Conservation (phyloP, 1,139 yeast genomes). For the Yamadazyma taylorii region DNA sequence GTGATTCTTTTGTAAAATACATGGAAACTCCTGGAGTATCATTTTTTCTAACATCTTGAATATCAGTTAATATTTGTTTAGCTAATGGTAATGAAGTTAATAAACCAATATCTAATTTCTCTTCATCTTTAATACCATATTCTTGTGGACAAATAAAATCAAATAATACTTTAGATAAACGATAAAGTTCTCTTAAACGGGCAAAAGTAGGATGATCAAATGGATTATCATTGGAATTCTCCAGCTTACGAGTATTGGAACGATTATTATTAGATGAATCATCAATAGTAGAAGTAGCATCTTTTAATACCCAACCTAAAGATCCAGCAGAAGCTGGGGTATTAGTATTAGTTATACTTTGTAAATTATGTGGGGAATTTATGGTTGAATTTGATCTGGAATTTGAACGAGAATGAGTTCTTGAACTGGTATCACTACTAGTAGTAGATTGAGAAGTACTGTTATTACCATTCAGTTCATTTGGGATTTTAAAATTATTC, state of each 20-base stretch:
- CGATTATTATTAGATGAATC: conserved; percentile 25
- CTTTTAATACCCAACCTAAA: conserved; percentile 72
- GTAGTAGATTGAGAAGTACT: conserved; percentile 9
- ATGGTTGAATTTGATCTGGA: conserved; percentile 18
- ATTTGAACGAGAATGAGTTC: conserved; percentile 9
- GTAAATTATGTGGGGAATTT: conserved; percentile 31
- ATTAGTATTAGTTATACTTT: conserved; percentile 22
- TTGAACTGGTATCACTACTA: conserved; percentile 10
- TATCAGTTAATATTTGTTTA: conserved; percentile 78
- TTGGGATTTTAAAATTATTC: conserved; percentile 68
- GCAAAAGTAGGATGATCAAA: conserved; percentile 83
- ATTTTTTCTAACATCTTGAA: conserved; percentile 74
- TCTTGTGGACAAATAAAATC: conserved; percentile 99
- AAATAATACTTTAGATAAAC: conserved; percentile 87
- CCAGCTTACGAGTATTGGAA: conserved; percentile 21
- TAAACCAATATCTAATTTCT: conserved; percentile 92
- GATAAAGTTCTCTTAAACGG: conserved; percentile 81
- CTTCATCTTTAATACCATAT: conserved; percentile 94
- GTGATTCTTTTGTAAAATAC: conserved; percentile 96
- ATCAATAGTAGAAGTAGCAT: conserved; percentile 33
- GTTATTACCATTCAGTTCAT: conserved; percentile 15
- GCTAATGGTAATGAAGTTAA: conserved; percentile 93
- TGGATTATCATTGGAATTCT: conserved; percentile 44
- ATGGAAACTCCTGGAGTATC: conserved; percentile 82
- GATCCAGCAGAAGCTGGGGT: conserved; percentile 60